Conservation (phyloP, 352 stramenopile genomes). For the Globisporangium polare region DNA sequence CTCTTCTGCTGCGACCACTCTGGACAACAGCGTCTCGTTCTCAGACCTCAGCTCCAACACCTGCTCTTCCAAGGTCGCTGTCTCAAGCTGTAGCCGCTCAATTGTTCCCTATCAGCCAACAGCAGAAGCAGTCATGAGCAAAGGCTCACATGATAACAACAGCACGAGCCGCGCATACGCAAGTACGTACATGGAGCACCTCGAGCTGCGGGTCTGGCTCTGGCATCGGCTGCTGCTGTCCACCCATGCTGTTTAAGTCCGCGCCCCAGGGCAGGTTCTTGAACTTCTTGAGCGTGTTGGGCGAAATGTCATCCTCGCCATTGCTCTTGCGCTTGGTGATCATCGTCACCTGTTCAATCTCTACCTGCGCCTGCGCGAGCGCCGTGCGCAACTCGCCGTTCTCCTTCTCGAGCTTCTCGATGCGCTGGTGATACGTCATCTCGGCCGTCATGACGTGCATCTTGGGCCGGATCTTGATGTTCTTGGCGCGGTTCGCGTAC, state of each 20-base stretch:
- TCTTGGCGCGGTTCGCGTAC: constrained; percentile 86
- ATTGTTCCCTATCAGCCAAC: constrained; percentile 24
- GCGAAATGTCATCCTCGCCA: constrained; percentile 26
- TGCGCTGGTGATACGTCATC: constrained; percentile 59
- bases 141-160: background rate
- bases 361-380: constrained; percentile 25
- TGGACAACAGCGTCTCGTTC: constrained; percentile 15
- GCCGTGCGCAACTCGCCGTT: constrained; percentile 39
- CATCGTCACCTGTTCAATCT: constrained; percentile 18
- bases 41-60: constrained; percentile 23
- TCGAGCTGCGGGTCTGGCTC: constrained; percentile 9
- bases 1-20: constrained; percentile 7
- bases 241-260: background rate
- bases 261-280: constrained; percentile 32
- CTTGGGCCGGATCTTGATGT: constrained; percentile 87
- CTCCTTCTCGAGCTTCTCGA: constrained; percentile 53
- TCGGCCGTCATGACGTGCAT: constrained; percentile 78
- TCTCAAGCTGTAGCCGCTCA: constrained; percentile 22
- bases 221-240: background rate
- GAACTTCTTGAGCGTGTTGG: constrained; percentile 34
- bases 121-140: background rate
- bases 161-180: no score
- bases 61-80: constrained; percentile 24
- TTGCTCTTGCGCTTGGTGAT: constrained; percentile 39
- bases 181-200: constrained; percentile 10